Evolutionary conservation across 2,329 filamentous ascomycete species (phyloP).

Genomic region (Ophiosphaerella herpotricha): DNA sequence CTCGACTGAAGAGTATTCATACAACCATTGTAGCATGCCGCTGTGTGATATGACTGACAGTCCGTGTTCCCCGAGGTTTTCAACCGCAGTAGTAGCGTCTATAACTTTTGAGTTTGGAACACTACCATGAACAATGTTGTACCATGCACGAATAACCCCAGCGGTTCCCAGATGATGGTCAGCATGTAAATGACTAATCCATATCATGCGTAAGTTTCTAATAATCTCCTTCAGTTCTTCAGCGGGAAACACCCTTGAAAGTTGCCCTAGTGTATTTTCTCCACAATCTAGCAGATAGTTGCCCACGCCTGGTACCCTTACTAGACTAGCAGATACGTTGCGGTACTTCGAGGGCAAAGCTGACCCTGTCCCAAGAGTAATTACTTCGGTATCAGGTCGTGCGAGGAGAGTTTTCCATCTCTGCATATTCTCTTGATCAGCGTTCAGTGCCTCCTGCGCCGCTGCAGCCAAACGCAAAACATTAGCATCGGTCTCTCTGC

Average conservation of each 20-base stretch:
- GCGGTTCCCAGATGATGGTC: slow-evolving; percentile 90
- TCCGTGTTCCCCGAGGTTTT: slow-evolving; percentile 23
- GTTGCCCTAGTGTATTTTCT: slow-evolving; percentile 87
- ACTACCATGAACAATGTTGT: slow-evolving; percentile 58
- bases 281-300: slow-evolving; percentile 90
- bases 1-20: slow-evolving; percentile 79
- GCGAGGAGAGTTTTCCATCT: slow-evolving; percentile 69
- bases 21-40: slow-evolving; percentile 75
- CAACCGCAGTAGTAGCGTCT: slow-evolving; percentile 42
- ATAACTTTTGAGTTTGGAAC: slow-evolving; percentile 32
- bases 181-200: slow-evolving; percentile 94
- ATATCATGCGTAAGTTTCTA: slow-evolving; percentile 78
- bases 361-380: slow-evolving; percentile 88
- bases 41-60: slow-evolving; percentile 66
- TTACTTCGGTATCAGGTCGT: slow-evolving; percentile 77
- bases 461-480: slow-evolving; percentile 60
- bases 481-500: slow-evolving; percentile 49
- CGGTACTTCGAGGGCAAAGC: slow-evolving; percentile 89
- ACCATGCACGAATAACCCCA: slow-evolving; percentile 83
- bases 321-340: slow-evolving; percentile 87
- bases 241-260: slow-evolving; percentile 72
- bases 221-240: slow-evolving; percentile 72
- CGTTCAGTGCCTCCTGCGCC: slow-evolving; percentile 44
- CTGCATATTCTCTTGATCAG: slow-evolving; percentile 53
- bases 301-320: slow-evolving; percentile 83